These are phyloP conservation scores for Cladophialophora chaetospira DNA, from an alignment of 2,329 filamentous ascomycete species.

Conservation along the genomic window DNA sequence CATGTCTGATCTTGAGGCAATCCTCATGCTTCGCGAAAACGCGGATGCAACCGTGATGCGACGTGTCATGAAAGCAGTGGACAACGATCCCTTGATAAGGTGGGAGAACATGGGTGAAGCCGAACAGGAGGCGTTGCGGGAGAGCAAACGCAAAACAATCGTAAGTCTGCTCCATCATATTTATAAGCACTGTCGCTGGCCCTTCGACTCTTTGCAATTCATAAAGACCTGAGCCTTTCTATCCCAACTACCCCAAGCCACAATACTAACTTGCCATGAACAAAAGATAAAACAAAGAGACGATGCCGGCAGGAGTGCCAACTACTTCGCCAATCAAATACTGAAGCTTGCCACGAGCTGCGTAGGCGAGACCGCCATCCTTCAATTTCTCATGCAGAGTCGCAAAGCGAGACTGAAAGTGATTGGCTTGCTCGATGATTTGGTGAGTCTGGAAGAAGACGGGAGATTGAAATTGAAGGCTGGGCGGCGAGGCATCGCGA, in stretches of 20 bases:
- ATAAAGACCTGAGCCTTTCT: too few species aligned
- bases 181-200: too few species aligned
- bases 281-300: background rate
- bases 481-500: background rate
- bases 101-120: background rate
- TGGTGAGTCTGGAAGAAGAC: background rate
- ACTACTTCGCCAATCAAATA: background rate
- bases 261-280: too few species aligned
- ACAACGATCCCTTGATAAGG: background rate
- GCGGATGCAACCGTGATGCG: background rate
- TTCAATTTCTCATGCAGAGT: constrained; percentile 1
- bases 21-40: background rate
- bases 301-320: background rate
- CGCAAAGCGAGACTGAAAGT: background rate
- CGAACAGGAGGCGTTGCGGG: background rate
- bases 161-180: too few species aligned
- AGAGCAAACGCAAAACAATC: background rate
- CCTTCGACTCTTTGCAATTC: too few species aligned
- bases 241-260: too few species aligned
- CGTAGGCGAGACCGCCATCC: background rate
- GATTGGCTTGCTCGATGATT: background rate
- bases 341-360: background rate
- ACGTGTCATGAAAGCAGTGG: background rate
- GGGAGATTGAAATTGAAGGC: background rate
- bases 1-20: background rate